Evolutionary conservation across 169 alveolate species (phyloP).

Genomic region (Plasmodium relictum): DNA sequence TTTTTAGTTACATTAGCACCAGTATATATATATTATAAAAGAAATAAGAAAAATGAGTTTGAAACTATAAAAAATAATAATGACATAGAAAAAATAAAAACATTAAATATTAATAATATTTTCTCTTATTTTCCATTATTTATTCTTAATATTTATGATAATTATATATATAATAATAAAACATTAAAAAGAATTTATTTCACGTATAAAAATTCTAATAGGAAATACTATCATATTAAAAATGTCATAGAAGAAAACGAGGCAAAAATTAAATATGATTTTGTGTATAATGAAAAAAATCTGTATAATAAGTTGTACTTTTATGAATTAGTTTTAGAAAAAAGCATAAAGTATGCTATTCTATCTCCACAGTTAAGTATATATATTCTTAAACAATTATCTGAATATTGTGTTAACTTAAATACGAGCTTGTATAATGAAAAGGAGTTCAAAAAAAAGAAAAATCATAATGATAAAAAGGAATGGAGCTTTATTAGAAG

Average conservation of each 20-base stretch:
- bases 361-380: conserved; percentile 60
- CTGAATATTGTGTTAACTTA: conserved; percentile 30
- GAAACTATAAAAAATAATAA: conserved; percentile 20
- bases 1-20: conserved; percentile 17
- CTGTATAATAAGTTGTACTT: conserved; percentile 46
- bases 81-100: conserved; percentile 37
- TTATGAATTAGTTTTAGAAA: conserved; percentile 44
- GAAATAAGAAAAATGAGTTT: conserved; percentile 16
- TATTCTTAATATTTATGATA: conserved; percentile 43
- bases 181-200: conserved; percentile 7
- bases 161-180: conserved; percentile 52
- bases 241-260: background rate
- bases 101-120: conserved; percentile 20
- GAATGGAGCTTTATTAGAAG: background rate
- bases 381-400: conserved; percentile 24
- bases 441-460: conserved; percentile 16
- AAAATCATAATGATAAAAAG: background rate
- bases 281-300: conserved; percentile 38
- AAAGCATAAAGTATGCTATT: conserved; percentile 38
- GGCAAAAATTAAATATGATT: conserved; percentile 26
- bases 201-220: background rate
- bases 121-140: conserved; percentile 45
- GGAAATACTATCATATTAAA: background rate
- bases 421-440: conserved; percentile 30
- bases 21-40: background rate